These are phyloP conservation scores for Schizothecium vesticola DNA, from an alignment of 495 filamentous ascomycete genomes.

Conservation along the genomic window DNA sequence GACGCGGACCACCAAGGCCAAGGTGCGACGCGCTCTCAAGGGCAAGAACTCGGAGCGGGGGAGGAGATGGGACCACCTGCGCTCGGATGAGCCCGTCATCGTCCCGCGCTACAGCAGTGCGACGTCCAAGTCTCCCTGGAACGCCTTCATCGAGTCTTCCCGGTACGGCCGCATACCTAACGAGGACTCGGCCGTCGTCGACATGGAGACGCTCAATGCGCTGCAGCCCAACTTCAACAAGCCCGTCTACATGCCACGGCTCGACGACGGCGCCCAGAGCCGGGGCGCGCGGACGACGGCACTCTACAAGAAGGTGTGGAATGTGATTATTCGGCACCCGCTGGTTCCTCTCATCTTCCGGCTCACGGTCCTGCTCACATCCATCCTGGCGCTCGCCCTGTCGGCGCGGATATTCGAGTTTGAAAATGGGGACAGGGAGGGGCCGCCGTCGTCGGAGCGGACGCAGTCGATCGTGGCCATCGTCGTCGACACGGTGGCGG, in stretches of 20 bases:
- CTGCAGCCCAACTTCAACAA: conserved; percentile 47
- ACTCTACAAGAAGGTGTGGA: conserved; percentile 40
- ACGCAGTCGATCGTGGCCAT: conserved; percentile 86
- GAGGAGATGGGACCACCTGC: conserved; percentile 53
- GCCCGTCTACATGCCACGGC: conserved; percentile 21
- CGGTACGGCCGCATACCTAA: conserved; percentile 42
- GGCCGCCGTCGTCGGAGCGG: conserved; percentile 44
- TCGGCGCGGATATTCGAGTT: conserved; percentile 67
- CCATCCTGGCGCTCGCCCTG: conserved; percentile 73
- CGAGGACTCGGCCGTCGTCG: conserved; percentile 42
- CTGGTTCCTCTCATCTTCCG: conserved; percentile 82
- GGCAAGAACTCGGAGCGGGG: conserved; percentile 38
- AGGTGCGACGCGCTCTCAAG: conserved; percentile 26
- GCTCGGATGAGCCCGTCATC: conserved; percentile 52
- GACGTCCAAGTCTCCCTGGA: conserved; percentile 41
- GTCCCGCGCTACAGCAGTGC: conserved; percentile 40
- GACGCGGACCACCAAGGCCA: conserved; percentile 13
- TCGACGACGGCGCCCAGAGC: conserved; percentile 13
- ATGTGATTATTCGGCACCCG: conserved; percentile 65
- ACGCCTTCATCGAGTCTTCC: conserved; percentile 44
- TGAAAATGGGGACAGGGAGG: conserved; percentile 34
- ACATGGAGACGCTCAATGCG: conserved; percentile 37
- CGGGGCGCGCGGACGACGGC: conserved; percentile 18
- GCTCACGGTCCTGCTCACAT: conserved; percentile 75
- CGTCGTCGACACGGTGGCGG: conserved; percentile 79